phyloP scores from a whole-genome alignment of 371 early-diverging fungal species.

The Cladochytrium tenue region DNA sequence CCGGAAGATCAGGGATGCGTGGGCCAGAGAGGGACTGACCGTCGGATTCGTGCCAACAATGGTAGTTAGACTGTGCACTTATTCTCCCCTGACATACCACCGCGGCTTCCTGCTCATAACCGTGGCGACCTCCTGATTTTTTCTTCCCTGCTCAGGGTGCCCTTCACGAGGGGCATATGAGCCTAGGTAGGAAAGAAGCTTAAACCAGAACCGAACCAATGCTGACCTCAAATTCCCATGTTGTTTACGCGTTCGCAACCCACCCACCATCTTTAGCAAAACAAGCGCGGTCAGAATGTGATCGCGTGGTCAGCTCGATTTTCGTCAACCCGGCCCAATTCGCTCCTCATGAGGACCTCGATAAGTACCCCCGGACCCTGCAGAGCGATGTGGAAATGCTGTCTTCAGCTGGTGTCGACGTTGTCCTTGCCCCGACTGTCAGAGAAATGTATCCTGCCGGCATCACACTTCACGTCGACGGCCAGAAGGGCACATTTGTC shows the following conservation, averaged over 20 bases:
- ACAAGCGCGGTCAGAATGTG: conserved; percentile 62
- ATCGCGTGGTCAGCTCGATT: conserved; percentile 78
- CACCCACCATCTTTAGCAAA: conserved; percentile 41
- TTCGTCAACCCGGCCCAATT: conserved; percentile 98
- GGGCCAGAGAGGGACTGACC: conserved; percentile 31
- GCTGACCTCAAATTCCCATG: not conserved
- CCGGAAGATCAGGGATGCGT: conserved; percentile 31
- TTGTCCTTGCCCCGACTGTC: conserved; percentile 80
- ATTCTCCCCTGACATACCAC: not conserved
- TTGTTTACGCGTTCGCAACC: not conserved
- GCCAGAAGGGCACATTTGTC: conserved; percentile 89
- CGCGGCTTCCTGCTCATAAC: not conserved
- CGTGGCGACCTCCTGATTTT: not conserved
- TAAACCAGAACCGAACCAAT: not conserved
- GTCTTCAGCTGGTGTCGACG: conserved; percentile 31
- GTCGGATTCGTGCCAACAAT: conserved; percentile 62
- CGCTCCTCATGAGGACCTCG: conserved; percentile 91
- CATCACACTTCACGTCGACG: conserved; percentile 70
- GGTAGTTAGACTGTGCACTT: conserved; percentile 28
- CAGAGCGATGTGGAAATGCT: conserved; percentile 73
- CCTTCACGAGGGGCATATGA: conserved; percentile 85
- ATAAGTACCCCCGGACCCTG: conserved; percentile 85
- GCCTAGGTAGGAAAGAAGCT: conserved; percentile 52
- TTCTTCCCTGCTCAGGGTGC: conserved; percentile 69
- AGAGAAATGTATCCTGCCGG: conserved; percentile 92